Evolutionary conservation across 1,139 yeast genomes (phyloP), one percentile per base, ranked within the genome.

Genomic region (Pichia sp.): DNA sequence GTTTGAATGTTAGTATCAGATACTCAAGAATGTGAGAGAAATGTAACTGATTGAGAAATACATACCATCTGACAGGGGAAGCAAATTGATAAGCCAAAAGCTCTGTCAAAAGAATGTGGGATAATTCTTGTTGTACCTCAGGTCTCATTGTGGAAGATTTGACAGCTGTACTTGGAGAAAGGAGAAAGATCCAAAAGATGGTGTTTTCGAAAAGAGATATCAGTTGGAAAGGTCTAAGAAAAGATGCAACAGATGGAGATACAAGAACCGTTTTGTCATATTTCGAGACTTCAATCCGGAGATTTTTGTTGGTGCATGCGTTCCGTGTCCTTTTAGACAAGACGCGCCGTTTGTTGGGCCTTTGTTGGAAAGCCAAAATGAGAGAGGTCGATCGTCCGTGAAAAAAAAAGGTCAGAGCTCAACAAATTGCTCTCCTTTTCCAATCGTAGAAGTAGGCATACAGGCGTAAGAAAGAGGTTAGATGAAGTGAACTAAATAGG

Each of bases 61-160:
- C 73, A 34, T 67, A 71, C 98, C 99, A 93, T 81, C 98, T 85
- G 63, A 93, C 99, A 50, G 99, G 99, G 60, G 98, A 92, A 49
- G 99, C 99, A 70, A 93, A 93, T 75, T 93, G 99, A 76, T 92
- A 93, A 51, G 99, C 98, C 75, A 93, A 80, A 66, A 93, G 83
- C 80, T 93, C 99, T 30, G 97, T 91, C 71, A 93, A 80, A 64
- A 93, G 80, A 61, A 91, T 86, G 72, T 93, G 98, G 63, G 99
- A 95, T 65, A 93, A 83, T 73, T 93, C 98, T 78, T 93, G 99
- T 79, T 93, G 96, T 63, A 91, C 86, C 80, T 93, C 98, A 63
- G 99, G 96, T 75, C 90, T 90, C 98, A 93, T 93, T 38, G 17
- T 57, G 10, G 8, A 9, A 49, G 2, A 5, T 27, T 44, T 17